These are phyloP conservation scores for Botrytis aclada DNA, from an alignment of 2,329 filamentous ascomycete genomes.

Conservation along the genomic window DNA sequence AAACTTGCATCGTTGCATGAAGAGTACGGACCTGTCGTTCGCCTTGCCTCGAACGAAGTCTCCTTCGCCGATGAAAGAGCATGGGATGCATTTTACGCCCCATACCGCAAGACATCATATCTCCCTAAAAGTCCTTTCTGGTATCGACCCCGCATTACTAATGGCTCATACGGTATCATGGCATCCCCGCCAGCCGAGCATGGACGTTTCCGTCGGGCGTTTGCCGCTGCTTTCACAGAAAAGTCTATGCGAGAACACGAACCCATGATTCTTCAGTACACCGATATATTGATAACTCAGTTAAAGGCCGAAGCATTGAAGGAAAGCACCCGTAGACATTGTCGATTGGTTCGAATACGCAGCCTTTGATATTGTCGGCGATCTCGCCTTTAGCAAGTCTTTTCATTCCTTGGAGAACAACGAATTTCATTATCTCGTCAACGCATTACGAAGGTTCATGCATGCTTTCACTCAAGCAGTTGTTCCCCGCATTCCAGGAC, in stretches of 20 bases:
- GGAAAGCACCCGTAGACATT: neutral
- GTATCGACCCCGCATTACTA: neutral
- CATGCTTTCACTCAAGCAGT: neutral
- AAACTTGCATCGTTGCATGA: slow-evolving; percentile 25
- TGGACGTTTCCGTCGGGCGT: neutral
- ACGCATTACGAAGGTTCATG: neutral
- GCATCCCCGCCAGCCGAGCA: neutral
- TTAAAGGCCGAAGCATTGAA: neutral
- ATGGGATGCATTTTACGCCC: neutral
- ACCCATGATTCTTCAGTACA: neutral
- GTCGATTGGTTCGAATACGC: neutral
- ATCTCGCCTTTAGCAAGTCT: slow-evolving; percentile 6
- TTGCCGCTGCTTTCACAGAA: neutral
- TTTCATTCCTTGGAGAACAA: neutral
- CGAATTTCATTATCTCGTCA: neutral
- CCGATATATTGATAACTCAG: neutral
- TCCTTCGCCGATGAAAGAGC: slow-evolving; percentile 31
- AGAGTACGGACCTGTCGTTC: slow-evolving; percentile 38
- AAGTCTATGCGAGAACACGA: slow-evolving; percentile 7
- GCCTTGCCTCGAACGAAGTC: slow-evolving; percentile 39
- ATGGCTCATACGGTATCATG: slow-evolving; percentile 9
- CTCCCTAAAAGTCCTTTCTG: slow-evolving; percentile 1
- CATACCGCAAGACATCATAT: neutral
- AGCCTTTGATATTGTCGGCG: slow-evolving; percentile 1
- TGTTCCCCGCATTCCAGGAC: neutral